Evolutionary conservation across 345 rosid genomes (phyloP).

Genomic region (Citrus unshiu): DNA sequence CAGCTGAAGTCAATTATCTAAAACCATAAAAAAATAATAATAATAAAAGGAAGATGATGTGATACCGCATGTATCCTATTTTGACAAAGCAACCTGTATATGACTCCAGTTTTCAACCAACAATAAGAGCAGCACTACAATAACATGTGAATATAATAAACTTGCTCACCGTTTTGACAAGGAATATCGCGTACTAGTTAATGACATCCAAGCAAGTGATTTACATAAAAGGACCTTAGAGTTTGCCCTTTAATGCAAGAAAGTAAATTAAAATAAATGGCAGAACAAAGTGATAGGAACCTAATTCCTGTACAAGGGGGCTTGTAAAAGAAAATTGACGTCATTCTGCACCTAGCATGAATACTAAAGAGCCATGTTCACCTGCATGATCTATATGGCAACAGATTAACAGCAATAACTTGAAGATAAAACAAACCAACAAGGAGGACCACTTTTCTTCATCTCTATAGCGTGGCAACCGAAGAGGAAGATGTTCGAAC

Average conservation of each 20-base stretch:
- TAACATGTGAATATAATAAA: not conserved
- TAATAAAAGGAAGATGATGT: too few relatives aligned
- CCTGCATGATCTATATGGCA: not conserved
- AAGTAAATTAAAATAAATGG: not conserved
- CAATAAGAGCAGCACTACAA: not conserved
- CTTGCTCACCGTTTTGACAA: not conserved
- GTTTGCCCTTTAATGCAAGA: not conserved
- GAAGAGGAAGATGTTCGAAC: not conserved
- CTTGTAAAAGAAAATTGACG: too few relatives aligned
- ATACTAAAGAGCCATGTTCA: not conserved
- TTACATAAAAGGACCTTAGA: not conserved
- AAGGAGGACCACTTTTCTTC: not conserved
- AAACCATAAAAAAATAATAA: not conserved
- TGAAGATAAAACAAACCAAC: not conserved
- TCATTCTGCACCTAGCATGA: not conserved
- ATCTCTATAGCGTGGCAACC: not conserved
- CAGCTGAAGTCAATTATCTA: not conserved
- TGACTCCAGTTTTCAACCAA: not conserved
- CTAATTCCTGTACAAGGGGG: not conserved
- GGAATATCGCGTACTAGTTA: not conserved
- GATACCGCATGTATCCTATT: not conserved
- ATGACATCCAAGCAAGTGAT: not conserved
- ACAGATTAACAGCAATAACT: not conserved
- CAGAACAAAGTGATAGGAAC: not conserved
- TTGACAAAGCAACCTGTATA: not conserved